Evolutionary conservation across 192 early-diverging fungal species (phyloP).

Genomic region (Backusella tuberculispora): DNA sequence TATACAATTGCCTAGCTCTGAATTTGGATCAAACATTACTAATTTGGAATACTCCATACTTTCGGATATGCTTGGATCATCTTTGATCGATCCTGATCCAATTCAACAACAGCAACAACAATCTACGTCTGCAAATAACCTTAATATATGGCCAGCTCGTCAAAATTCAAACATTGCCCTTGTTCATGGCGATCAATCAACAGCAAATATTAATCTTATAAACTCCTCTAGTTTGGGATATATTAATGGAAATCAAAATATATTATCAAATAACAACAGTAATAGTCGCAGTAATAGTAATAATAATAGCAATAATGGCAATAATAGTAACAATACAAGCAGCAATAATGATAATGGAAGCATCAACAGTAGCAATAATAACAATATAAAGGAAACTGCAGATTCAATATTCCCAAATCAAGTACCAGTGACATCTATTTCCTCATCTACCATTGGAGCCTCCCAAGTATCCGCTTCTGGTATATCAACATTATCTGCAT

Average conservation of each 20-base stretch:
- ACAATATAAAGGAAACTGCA: neutral
- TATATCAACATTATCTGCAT: constrained; percentile 28
- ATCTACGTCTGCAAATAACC: neutral
- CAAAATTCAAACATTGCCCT: neutral
- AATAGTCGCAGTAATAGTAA: neutral
- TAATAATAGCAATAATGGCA: neutral
- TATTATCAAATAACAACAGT: neutral
- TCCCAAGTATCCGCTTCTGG: constrained; percentile 23
- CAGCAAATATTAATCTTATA: neutral
- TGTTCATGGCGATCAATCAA: neutral
- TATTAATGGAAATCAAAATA: neutral
- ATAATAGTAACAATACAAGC: neutral
- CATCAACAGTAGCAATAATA: neutral
- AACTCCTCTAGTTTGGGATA: constrained; percentile 3
- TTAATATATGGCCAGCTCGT: constrained; percentile 2
- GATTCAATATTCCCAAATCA: neutral
- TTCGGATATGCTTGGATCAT: constrained; percentile 84
- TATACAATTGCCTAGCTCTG: constrained; percentile 45
- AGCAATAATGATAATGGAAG: neutral
- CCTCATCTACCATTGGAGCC: constrained; percentile 10
- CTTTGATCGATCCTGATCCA: constrained; percentile 31
- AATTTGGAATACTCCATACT: constrained; percentile 91
- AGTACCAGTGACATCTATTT: constrained; percentile 8
- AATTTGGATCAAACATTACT: constrained; percentile 87
- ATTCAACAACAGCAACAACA: neutral